Conservation (phyloP, 2,329 filamentous ascomycete species). For the Xylaria sp. region DNA sequence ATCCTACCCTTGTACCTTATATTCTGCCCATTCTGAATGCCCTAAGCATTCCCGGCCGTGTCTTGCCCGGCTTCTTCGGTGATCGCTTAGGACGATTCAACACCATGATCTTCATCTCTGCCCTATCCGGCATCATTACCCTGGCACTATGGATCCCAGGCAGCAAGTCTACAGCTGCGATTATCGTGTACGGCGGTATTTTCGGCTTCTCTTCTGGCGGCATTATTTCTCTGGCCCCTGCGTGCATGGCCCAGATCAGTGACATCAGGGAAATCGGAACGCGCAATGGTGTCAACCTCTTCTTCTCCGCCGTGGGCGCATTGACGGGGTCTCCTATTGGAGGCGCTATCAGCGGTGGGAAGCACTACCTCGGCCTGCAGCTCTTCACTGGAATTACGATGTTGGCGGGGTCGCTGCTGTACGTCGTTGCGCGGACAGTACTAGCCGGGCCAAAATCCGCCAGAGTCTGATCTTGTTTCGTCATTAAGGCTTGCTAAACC, state of each 20-base stretch:
- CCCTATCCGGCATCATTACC: conserved; percentile 19
- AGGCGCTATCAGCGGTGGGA: conserved; percentile 57
- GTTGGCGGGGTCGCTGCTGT: conserved; percentile 33
- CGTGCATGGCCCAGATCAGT: conserved; percentile 75
- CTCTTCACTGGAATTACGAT: conserved; percentile 70
- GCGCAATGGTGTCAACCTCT: conserved; percentile 72
- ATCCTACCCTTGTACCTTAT: conserved; percentile 20
- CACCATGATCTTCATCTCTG: conserved; percentile 44
- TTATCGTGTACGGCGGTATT: conserved; percentile 69
- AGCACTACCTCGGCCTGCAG: conserved; percentile 68
- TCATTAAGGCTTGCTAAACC: background rate
- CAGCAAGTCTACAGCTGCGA: conserved; percentile 52
- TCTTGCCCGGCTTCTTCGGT: conserved; percentile 60
- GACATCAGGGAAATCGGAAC: conserved; percentile 76
- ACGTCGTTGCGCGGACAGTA: conserved; percentile 23
- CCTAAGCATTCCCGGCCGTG: conserved; percentile 54
- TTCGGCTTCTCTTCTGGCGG: conserved; percentile 75
- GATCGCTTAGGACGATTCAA: conserved; percentile 55
- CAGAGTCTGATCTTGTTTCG: conserved; percentile 10
- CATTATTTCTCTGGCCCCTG: conserved; percentile 70
- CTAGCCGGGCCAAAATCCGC: conserved; percentile 9
- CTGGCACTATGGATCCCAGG: conserved; percentile 27
- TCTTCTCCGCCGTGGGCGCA: conserved; percentile 70
- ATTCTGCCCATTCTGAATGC: conserved; percentile 33
- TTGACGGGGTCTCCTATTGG: conserved; percentile 75